Base-by-base conservation (phyloP, 371 early-diverging fungal species). In the Blakeslea trispora region DNA sequence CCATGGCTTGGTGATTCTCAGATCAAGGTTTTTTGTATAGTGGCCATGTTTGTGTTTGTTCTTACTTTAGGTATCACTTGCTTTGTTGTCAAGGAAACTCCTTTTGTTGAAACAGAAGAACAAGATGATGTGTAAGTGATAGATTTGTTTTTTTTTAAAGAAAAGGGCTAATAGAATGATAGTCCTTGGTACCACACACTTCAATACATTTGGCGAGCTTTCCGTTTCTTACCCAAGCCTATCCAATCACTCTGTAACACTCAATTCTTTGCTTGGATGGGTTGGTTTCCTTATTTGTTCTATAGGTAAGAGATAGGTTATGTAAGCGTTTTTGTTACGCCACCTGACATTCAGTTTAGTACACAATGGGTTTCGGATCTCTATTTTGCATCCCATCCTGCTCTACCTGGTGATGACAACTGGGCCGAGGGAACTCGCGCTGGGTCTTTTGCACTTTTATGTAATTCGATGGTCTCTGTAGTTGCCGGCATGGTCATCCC, bases 261-360 rank as follows among this genome's bases (percentile, higher is more conserved):
- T 0, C 91, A 91, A 47, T 86, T 92, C 55, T 89, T 85, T 71
- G 84, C 85, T 8, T 92, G 91, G 91, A 79, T 91, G 81, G 91
- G 88, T 9, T 90, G 91, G 89, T 92, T 92, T 61, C 90, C 91
- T 1, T 84, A 81, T 52, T 57, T 84, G 22, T 81, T 84, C 48
- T 84, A 83, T 61, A 77, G 79, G 67, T 74, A 66, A 44, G 31
- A 35, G 10, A 10, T 15, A 24, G 10, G 8, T 44, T 21, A 34
- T 44, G 31, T 23, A 14, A 1, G 31, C 8, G 28, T 21, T 53
- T 34, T 34, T 45, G 0, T 34, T 21, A 39, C 17, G 18, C 24
- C 28, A 23, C 14, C 40, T 19, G 48, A 11, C n/a, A 45, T 39
- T 23, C 15, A 18, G 21, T 18, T 14, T 45, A 75, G 73, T 39